Percentiles rank a stretch among this genome's conserved stretches.
phyloP scores from a whole-genome alignment of 345 rosid genomes.

The Dipteronia dyeriana region DNA sequence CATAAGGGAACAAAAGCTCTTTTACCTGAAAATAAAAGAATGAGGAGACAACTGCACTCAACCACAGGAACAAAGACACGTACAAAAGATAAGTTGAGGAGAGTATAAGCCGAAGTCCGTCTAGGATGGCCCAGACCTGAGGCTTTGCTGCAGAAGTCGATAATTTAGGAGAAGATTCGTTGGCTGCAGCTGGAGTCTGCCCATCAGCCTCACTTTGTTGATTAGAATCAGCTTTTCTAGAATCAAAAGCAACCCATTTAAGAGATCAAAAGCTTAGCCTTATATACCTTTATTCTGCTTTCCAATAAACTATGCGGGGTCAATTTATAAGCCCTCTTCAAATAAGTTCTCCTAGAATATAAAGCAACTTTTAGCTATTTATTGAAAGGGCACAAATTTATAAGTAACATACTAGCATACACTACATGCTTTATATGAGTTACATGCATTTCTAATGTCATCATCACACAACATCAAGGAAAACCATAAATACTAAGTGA shows the following conservation, averaged over 20 bases:
- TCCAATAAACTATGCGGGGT: not conserved
- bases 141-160: conserved; percentile 52
- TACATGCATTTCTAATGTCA: not conserved
- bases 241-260: conserved; percentile 28
- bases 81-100: conserved; percentile 75
- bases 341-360: not conserved
- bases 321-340: not conserved
- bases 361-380: not conserved
- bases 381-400: not conserved
- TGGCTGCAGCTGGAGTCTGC: conserved; percentile 36
- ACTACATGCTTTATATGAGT: not conserved
- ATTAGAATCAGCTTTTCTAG: conserved; percentile 50
- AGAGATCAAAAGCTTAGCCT: conserved; percentile 7
- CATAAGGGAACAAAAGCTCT: not conserved
- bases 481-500: conserved; percentile 8
- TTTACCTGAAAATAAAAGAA: conserved; percentile 96
- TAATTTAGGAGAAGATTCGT: conserved; percentile 45
- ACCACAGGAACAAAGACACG: conserved; percentile 89
- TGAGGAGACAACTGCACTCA: conserved; percentile 90
- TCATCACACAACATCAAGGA: not conserved
- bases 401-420: not conserved
- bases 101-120: conserved; percentile 72
- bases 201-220: conserved; percentile 40
- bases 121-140: conserved; percentile 74
- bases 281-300: not conserved